Base-by-base conservation (phyloP, 2,329 filamentous ascomycete genomes). In the Verticillium tricorpus region DNA sequence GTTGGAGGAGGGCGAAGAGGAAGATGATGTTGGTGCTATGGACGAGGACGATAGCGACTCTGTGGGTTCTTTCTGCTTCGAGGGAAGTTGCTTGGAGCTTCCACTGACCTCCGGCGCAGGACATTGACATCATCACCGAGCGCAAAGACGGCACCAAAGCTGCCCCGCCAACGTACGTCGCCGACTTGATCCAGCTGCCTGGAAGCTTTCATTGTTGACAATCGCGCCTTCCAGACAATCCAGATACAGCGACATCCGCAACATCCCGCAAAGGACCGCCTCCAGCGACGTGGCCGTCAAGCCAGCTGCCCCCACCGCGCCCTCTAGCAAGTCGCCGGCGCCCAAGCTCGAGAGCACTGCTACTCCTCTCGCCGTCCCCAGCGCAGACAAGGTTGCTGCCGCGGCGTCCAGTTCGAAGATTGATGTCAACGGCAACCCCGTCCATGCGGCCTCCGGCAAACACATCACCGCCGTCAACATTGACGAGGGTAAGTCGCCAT, bases 391-490 rank as follows among this genome's bases (percentile, higher is more conserved):
- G 64, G 84, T 86, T 58, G 85, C 85, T 1, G 78, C 88, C 68
- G 79, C 95, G 73, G 79, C 92, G 74, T 79, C 89, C 50, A 93
- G 89, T 62, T 97, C 93, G 14, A 93, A 87, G 57, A 85, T 98
- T 65, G 91, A 98, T 71, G 85, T 97, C 60, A 87, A 96, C 73
- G 89, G 84, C 4, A 91, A 93, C 65, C 94, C 95, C 0, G 78
- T 90, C 2, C 93, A 96, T 74, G 87, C 90, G 19, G 81, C 84
- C 3, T 88, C 88, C 25, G 95, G 96, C 67, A 93, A 95, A 69
- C 90, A 95, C 68, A 86, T 93, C 60, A 89, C 88, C 8, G 89
- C 88, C 64, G 79, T 92, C 57, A 89, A 90, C 71, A 89, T 93
- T 67, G 90, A 93, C 70, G 80, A 86, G 76, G 84, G 84, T 85